Conservation (phyloP, 805 yeast species). For the Candida corydali region DNA sequence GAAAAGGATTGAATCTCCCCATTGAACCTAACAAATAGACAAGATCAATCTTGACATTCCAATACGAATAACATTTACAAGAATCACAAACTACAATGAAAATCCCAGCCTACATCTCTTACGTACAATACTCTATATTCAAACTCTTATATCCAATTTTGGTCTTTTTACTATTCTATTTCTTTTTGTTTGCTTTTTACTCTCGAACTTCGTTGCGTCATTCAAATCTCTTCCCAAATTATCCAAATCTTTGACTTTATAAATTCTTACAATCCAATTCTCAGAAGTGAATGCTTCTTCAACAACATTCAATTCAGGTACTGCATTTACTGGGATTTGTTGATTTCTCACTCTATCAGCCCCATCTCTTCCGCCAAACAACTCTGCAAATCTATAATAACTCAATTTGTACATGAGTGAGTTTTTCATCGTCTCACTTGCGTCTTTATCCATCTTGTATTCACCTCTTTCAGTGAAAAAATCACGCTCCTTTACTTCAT, state of each 20-base stretch:
- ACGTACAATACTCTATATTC: conserved; percentile 10
- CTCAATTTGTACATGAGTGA: conserved; percentile 94
- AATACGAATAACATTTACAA: too few species aligned
- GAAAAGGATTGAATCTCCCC: too few species aligned
- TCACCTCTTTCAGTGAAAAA: conserved; percentile 85
- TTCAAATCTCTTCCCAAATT: conserved; percentile 75
- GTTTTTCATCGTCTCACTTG: conserved; percentile 81
- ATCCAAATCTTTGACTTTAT: conserved; percentile 86
- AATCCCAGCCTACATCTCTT: too few species aligned
- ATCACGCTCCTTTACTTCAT: conserved; percentile 83
- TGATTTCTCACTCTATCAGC: conserved; percentile 88
- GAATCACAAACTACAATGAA: too few species aligned
- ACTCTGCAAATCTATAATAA: conserved; percentile 77
- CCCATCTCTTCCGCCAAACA: conserved; percentile 59
- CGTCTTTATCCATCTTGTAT: conserved; percentile 78
- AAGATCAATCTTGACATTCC: too few species aligned
- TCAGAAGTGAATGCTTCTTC: conserved; percentile 95
- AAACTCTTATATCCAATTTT: conserved; percentile 46
- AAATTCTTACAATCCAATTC: conserved; percentile 95
- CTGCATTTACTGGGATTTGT: conserved; percentile 48
- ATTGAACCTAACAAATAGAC: too few species aligned
- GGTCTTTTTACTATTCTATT: conserved; percentile 51
- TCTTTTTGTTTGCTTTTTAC: conserved; percentile 19
- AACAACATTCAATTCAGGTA: conserved; percentile 60
- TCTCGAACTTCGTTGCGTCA: conserved; percentile 53